Conservation (phyloP, 2,329 filamentous ascomycete species). For the Monosporascus sp. region DNA sequence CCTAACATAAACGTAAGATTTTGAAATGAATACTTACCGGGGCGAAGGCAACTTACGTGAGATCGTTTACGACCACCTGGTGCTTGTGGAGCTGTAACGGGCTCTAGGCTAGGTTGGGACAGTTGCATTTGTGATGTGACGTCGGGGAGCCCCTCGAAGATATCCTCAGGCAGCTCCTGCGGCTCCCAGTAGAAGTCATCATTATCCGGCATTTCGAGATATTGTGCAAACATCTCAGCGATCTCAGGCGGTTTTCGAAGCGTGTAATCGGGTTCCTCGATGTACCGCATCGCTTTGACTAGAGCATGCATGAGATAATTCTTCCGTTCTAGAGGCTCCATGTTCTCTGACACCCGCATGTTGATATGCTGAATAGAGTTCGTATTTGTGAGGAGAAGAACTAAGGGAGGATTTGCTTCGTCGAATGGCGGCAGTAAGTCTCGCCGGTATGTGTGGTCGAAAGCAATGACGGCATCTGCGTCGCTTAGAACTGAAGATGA, state of each 20-base stretch:
- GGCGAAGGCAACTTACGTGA: conserved; percentile 32
- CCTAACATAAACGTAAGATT: conserved; percentile 20
- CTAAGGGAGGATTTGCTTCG: conserved; percentile 31
- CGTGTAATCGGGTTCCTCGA: conserved; percentile 36
- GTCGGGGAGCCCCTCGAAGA: conserved; percentile 42
- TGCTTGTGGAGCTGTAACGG: conserved; percentile 12
- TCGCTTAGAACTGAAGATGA: conserved; percentile 31
- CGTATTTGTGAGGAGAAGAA: conserved; percentile 44
- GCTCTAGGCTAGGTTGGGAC: conserved; percentile 23
- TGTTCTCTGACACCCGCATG: conserved; percentile 34
- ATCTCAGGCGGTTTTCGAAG: conserved; percentile 39
- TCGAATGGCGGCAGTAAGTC: conserved; percentile 23
- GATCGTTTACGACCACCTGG: conserved; percentile 39
- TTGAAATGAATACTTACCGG: not conserved
- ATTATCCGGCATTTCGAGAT: conserved; percentile 34
- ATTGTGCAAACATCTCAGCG: conserved; percentile 42
- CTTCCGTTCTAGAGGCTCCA: conserved; percentile 41
- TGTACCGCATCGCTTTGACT: conserved; percentile 24
- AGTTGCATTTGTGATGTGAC: conserved; percentile 28
- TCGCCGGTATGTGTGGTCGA: conserved; percentile 44
- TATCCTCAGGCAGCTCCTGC: conserved; percentile 39
- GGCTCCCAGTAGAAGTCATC: conserved; percentile 42
- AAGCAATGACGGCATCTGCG: conserved; percentile 49
- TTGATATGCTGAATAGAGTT: conserved; percentile 54
- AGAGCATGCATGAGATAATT: conserved; percentile 35